Evolutionary conservation across 139 green algal species (phyloP), one percentile per base, ranked within the genome.

Genomic region (Diplosphaera chodatii): DNA sequence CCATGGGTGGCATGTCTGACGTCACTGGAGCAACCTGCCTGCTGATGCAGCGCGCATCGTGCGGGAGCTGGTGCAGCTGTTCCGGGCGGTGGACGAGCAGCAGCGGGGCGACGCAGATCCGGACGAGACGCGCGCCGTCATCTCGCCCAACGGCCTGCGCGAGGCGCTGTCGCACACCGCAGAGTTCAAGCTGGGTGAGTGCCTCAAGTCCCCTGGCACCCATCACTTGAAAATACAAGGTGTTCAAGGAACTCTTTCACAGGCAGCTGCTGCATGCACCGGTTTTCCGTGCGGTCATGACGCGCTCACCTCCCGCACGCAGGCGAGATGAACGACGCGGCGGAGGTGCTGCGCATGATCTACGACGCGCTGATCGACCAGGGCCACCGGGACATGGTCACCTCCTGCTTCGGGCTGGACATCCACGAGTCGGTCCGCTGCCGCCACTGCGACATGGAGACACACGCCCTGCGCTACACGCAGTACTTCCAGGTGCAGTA

Each of bases 91-190:
- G 75, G 40, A 82, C 40, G 16, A 59, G 18, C 10, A 59, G 5
- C 18, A 16, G 69, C n/a, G 56, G 67, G n/a, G n/a, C n/a, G n/a
- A n/a, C n/a, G n/a, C n/a, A n/a, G n/a, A n/a, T n/a, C n/a, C n/a
- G n/a, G n/a, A n/a, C n/a, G n/a, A n/a, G n/a, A n/a, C n/a, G n/a
- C 23, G 27, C 37, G 25, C 48, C 32, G 73, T 78, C 25, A 76
- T 85, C 16, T 79, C 81, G 32, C 85, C 85, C 6, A 83, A 73
- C 5, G 71, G 72, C 37, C 67, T 89, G 69, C 77, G 85, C 59
- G 68, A 77, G 70, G 82, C 86, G 31, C 86, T 92, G 64, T 81
- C 82, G 40, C 77, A 76, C 5, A 48, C 64, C 27, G 29, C 78
- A 30, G 34, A 71, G 21, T 85, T 88, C 79, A 55, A 73, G 22